phyloP scores from a whole-genome alignment of 495 filamentous ascomycete genomes.

The Penicillium parvum region DNA sequence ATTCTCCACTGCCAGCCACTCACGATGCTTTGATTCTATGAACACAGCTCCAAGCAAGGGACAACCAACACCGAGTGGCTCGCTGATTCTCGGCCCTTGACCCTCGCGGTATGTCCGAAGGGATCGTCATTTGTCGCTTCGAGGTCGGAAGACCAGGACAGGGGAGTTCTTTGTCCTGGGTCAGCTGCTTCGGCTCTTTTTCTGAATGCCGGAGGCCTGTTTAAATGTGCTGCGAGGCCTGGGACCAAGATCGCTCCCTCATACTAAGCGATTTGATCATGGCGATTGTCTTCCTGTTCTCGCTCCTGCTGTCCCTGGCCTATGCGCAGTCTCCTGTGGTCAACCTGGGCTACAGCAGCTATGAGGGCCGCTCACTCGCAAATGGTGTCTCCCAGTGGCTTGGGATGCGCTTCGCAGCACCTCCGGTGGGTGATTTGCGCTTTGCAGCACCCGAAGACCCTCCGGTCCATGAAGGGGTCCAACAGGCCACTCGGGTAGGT shows the following conservation, averaged over 20 bases:
- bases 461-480: slow-evolving; percentile 27
- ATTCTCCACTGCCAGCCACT: neutral
- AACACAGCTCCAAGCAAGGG: too few relatives aligned
- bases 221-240: slow-evolving; percentile 2
- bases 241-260: slow-evolving; percentile 1
- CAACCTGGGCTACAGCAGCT: slow-evolving; percentile 42
- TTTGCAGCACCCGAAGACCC: slow-evolving; percentile 59
- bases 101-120: too few relatives aligned
- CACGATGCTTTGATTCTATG: too few relatives aligned
- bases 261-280: slow-evolving; percentile 6
- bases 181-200: slow-evolving; percentile 3
- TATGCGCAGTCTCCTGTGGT: slow-evolving; percentile 27
- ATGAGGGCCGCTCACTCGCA: slow-evolving; percentile 29
- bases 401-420: slow-evolving; percentile 61
- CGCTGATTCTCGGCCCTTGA: too few relatives aligned
- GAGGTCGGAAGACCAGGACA: neutral
- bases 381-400: slow-evolving; percentile 59
- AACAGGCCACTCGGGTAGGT: slow-evolving; percentile 44
- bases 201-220: neutral
- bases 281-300: slow-evolving; percentile 11
- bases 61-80: too few relatives aligned
- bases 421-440: slow-evolving; percentile 53
- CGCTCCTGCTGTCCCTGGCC: slow-evolving; percentile 17
- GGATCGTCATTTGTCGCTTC: neutral
- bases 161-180: neutral